Evolutionary conservation across 306 rosid species (phyloP).

Genomic region (Gynostemma pentaphyllum): DNA sequence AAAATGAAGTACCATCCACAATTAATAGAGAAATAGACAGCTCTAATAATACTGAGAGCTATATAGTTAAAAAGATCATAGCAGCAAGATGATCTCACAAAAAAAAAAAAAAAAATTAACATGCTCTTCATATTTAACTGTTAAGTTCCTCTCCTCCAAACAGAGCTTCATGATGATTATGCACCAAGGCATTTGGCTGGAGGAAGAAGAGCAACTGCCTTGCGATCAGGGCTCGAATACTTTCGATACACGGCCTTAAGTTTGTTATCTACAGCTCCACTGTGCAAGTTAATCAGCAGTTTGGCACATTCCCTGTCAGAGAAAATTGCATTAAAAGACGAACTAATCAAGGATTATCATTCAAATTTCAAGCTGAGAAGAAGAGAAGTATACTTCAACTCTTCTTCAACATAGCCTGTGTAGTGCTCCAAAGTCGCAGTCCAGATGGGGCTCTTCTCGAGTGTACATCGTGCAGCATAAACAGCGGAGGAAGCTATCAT

Average conservation of each 20-base stretch:
- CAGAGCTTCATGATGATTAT: no score
- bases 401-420: conserved; percentile 64
- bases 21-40: background rate
- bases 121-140: no score
- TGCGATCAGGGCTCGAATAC: conserved; percentile 26
- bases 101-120: background rate
- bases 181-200: conserved; percentile 23
- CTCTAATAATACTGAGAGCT: background rate
- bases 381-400: conserved; percentile 38
- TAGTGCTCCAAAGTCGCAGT: conserved; percentile 60
- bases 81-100: conserved; percentile 20
- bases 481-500: conserved; percentile 83
- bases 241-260: conserved; percentile 57
- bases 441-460: conserved; percentile 50
- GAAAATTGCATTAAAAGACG: background rate
- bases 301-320: conserved; percentile 54
- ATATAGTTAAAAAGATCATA: conserved; percentile 16
- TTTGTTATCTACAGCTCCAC: conserved; percentile 41
- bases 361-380: background rate
- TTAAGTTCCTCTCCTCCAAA: no score
- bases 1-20: background rate
- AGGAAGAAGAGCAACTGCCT: conserved; percentile 43
- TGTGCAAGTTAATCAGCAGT: conserved; percentile 37
- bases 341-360: background rate
- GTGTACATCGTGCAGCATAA: conserved; percentile 58